A percentile compares a stretch with the other conserved stretches of the same genome.
phyloP scores from a whole-genome alignment of 2,329 filamentous ascomycete species.

The Chrysoporthe austroafricana region DNA sequence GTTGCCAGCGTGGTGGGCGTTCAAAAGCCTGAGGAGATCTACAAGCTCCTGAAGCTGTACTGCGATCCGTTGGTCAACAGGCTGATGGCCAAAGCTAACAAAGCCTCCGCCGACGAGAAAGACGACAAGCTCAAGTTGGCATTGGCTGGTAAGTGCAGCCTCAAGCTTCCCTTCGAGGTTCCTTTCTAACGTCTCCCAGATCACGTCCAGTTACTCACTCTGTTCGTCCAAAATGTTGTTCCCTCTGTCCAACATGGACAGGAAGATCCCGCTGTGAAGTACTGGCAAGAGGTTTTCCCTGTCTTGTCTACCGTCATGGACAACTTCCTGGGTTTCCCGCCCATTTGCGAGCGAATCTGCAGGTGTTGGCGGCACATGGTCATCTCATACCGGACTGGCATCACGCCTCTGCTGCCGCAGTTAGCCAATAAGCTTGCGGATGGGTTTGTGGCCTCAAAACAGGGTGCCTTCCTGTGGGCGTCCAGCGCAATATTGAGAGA shows the following conservation, averaged over 20 bases:
- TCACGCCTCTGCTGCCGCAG: slow-evolving; percentile 79
- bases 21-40: slow-evolving; percentile 79
- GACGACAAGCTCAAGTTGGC: slow-evolving; percentile 67
- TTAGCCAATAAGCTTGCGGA: slow-evolving; percentile 87
- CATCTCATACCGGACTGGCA: slow-evolving; percentile 89
- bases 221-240: slow-evolving; percentile 78
- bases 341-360: slow-evolving; percentile 91
- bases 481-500: slow-evolving; percentile 93
- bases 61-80: slow-evolving; percentile 87
- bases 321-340: slow-evolving; percentile 82
- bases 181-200: slow-evolving; percentile 54
- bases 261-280: slow-evolving; percentile 90
- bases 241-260: slow-evolving; percentile 74
- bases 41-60: slow-evolving; percentile 86
- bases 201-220: slow-evolving; percentile 88
- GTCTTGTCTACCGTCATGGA: slow-evolving; percentile 85
- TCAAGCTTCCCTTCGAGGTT: not conserved
- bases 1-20: slow-evolving; percentile 90
- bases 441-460: slow-evolving; percentile 82
- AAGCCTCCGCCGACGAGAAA: slow-evolving; percentile 74
- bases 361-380: slow-evolving; percentile 97
- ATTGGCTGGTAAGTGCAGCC: slow-evolving; percentile 68
- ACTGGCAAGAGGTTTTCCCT: slow-evolving; percentile 93
- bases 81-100: slow-evolving; percentile 84
- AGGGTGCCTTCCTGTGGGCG: slow-evolving; percentile 99